Percentiles rank a stretch among this genome's conserved stretches.
Evolutionary conservation across 495 filamentous ascomycete species (phyloP).

Genomic region (Aspergillus leporis): DNA sequence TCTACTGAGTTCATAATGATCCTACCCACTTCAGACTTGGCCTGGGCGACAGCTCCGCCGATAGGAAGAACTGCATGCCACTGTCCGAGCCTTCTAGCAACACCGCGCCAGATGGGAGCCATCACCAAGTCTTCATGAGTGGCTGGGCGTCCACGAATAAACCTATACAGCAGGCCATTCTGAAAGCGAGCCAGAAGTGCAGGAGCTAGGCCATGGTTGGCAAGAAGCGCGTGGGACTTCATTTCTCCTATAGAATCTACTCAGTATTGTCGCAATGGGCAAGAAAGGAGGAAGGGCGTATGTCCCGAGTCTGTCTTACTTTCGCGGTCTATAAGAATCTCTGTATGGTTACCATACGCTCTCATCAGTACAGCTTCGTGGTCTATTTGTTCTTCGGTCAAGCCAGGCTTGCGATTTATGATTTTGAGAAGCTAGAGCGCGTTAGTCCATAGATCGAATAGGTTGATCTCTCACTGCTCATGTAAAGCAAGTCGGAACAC

Average conservation of each 20-base stretch:
- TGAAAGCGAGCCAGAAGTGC: conserved; percentile 87
- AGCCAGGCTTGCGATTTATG: conserved; percentile 75
- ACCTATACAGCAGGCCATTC: conserved; percentile 94
- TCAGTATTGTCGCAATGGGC: conserved; percentile 43
- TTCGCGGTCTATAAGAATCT: conserved; percentile 94
- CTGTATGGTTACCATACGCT: conserved; percentile 92
- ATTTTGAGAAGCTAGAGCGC: conserved; percentile 71
- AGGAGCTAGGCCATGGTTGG: conserved; percentile 78
- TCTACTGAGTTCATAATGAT: conserved; percentile 27
- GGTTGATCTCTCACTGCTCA: conserved; percentile 1
- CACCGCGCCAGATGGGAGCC: conserved; percentile 72
- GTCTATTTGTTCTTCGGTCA: conserved; percentile 76
- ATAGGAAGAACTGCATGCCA: conserved; percentile 82
- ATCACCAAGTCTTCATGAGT: conserved; percentile 75
- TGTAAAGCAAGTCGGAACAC: conserved; percentile 31
- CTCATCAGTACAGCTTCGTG: conserved; percentile 85
- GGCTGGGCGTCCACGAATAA: conserved; percentile 77
- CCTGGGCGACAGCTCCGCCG: conserved; percentile 5
- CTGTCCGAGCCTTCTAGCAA: conserved; percentile 79
- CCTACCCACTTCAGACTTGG: conserved; percentile 15
- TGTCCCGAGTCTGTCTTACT: conserved; percentile 56
- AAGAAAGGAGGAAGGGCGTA: conserved; percentile 16
- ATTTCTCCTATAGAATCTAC: conserved; percentile 61
- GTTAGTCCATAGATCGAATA: conserved; percentile 25
- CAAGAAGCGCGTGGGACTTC: conserved; percentile 70